These are phyloP conservation scores for Kickxella alabastrina DNA, from an alignment of 192 early-diverging fungal genomes.

Conservation along the genomic window DNA sequence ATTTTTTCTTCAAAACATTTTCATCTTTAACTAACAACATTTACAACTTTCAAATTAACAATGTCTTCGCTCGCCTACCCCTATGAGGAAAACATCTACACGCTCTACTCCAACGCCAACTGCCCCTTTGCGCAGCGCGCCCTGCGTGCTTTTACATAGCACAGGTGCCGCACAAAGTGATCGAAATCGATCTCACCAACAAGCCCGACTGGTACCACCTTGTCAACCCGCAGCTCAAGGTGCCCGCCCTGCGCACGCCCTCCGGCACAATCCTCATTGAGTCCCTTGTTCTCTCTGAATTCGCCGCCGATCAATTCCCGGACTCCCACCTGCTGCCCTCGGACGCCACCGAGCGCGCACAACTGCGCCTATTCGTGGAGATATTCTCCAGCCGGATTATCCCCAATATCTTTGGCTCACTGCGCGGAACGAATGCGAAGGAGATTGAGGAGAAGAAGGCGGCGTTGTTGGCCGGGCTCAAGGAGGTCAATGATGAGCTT, in stretches of 20 bases:
- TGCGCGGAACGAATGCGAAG: not conserved
- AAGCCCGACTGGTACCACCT: slow-evolving; percentile 57
- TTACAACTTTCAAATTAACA: not conserved
- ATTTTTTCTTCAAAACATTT: not conserved
- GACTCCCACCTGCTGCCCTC: slow-evolving; percentile 19
- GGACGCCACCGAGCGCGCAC: not conserved
- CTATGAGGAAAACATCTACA: slow-evolving; percentile 12
- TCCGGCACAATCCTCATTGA: slow-evolving; percentile 53
- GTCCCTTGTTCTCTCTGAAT: slow-evolving; percentile 57
- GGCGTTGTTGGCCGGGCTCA: slow-evolving; percentile 1
- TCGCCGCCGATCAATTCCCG: slow-evolving; percentile 54
- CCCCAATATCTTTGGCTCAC: not conserved
- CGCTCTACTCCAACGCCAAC: slow-evolving; percentile 48
- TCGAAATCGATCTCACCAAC: slow-evolving; percentile 58
- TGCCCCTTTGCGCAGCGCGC: slow-evolving; percentile 67
- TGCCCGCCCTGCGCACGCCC: slow-evolving; percentile 52
- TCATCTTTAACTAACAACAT: no score
- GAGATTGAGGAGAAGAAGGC: not conserved
- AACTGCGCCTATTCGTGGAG: slow-evolving; percentile 3
- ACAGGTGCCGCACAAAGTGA: slow-evolving; percentile 41
- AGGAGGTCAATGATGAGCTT: not conserved
- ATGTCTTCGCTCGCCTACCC: slow-evolving; percentile 9
- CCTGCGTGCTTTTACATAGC: slow-evolving; percentile 55
- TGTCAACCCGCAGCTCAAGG: slow-evolving; percentile 57
- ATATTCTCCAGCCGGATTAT: not conserved